These are phyloP conservation scores for Globisporangium heterothallicum DNA, from an alignment of 352 stramenopile species.

Conservation along the genomic window DNA sequence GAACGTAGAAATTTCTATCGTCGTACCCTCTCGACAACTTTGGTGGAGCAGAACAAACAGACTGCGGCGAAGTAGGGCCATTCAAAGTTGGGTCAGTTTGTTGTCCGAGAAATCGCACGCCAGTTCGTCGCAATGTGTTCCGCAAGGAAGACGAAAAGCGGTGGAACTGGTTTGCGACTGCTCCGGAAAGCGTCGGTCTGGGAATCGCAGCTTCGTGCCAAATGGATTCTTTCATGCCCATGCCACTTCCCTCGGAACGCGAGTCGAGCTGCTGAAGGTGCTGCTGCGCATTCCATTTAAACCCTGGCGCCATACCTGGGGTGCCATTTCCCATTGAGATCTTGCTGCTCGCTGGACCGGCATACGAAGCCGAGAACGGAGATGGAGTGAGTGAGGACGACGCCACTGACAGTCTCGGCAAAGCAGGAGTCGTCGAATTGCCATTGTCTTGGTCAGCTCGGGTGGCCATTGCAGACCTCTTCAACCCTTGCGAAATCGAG, in stretches of 20 bases:
- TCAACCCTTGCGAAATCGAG: not conserved
- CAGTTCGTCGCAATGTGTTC: conserved; percentile 28
- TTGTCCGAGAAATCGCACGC: conserved; percentile 19
- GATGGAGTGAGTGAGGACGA: conserved; percentile 20
- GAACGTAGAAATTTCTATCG: conserved; percentile 37
- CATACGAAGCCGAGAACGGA: conserved; percentile 14
- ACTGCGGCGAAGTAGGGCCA: conserved; percentile 39
- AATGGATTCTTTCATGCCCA: conserved; percentile 30
- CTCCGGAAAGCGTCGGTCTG: conserved; percentile 10
- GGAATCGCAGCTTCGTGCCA: conserved; percentile 18
- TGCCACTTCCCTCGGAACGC: conserved; percentile 17
- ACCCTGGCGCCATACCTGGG: conserved; percentile 3
- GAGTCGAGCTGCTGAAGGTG: conserved; percentile 3
- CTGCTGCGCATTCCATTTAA: conserved; percentile 15
- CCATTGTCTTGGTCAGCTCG: not conserved
- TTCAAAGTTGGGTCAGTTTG: conserved; percentile 4
- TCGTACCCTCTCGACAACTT: conserved; percentile 33
- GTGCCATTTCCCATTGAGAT: not conserved
- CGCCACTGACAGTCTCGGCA: conserved; percentile 21
- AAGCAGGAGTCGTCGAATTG: conserved; percentile 19
- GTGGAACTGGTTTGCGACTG: conserved; percentile 28
- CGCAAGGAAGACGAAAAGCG: conserved; percentile 34
- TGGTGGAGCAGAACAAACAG: conserved; percentile 30
- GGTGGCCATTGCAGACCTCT: not conserved
- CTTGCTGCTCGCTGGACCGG: conserved; percentile 7